Evolutionary conservation across 2,329 filamentous ascomycete genomes (phyloP), one percentile per base, ranked within the genome.

Genomic region (Hypoxylon sp.): DNA sequence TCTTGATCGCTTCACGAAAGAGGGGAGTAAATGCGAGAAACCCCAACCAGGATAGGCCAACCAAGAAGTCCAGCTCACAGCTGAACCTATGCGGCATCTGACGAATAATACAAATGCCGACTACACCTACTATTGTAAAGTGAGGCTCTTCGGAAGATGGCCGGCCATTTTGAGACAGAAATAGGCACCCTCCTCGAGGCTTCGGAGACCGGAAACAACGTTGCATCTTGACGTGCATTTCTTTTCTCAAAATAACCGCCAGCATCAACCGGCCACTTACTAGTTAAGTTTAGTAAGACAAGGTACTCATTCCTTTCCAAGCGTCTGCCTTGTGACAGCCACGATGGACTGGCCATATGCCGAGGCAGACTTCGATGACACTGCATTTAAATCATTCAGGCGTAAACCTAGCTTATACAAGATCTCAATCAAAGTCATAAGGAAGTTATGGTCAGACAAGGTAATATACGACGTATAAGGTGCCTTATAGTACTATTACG

Each of bases 51-150:
- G 5, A 21, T 60, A 17, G 7, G 48, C 56, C 52, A 57, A 65
- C 61, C 65, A 64, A 19, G 7, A 56, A 48, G 10, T 56, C 35
- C 60, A 44, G 31, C 27, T 31, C 6, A 13, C 13, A 6, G 17
- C 32, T 31, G 32, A 48, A 42, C 37, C 11, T n/a, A n/a, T 31
- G 56, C 35, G n/a, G 7, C 51, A 35, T 42, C 35, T 8, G 29
- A 58, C 57, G 44, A 62, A 68, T 68, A 39, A 39, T 19, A 7
- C 32, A 57, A 32, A 6, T 65, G 62, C 65, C 65, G 65, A 50
- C 1, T 21, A 29, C 17, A 54, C 13, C 31, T 17, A 4, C 15
- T 6, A 15, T 10, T 19, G 39, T 39, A 5, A n/a, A n/a, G 47
- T 62, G 66, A 65, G 57, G 61, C 66, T 65, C 61, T 65, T 53